These are phyloP conservation scores for Umbelopsis ramanniana DNA, from an alignment of 192 early-diverging fungal species.

Conservation along the genomic window DNA sequence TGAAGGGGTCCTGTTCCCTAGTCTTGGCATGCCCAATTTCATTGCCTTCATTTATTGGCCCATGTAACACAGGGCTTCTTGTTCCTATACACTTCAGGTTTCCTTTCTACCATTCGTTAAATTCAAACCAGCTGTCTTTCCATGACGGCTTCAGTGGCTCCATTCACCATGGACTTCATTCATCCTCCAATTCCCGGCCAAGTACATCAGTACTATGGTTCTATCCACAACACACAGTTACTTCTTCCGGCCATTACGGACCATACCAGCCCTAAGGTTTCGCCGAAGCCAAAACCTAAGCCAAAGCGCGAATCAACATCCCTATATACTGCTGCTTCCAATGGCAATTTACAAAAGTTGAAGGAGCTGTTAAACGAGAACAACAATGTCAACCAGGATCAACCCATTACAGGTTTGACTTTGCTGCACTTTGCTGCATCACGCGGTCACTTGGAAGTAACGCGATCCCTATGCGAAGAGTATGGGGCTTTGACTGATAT, in stretches of 20 bases:
- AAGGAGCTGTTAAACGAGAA: slow-evolving; percentile 49
- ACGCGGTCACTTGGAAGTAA: slow-evolving; percentile 60
- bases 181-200: slow-evolving; percentile 62
- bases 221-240: slow-evolving; percentile 51
- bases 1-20: not conserved
- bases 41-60: not conserved
- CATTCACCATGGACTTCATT: slow-evolving; percentile 48
- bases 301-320: slow-evolving; percentile 18
- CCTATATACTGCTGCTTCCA: slow-evolving; percentile 32
- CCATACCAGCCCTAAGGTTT: not conserved
- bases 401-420: slow-evolving; percentile 59
- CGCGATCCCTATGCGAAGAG: slow-evolving; percentile 59
- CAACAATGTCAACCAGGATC: slow-evolving; percentile 52
- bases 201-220: slow-evolving; percentile 61
- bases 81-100: not conserved
- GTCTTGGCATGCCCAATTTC: not conserved
- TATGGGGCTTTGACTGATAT: slow-evolving; percentile 63
- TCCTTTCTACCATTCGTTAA: not conserved
- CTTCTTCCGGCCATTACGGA: slow-evolving; percentile 39
- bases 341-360: slow-evolving; percentile 41
- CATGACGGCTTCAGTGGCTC: slow-evolving; percentile 16
- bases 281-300: slow-evolving; percentile 24
- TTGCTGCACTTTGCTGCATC: slow-evolving; percentile 65
- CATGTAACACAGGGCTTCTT: slow-evolving; percentile 8
- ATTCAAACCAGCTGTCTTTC: not conserved